Conservation (phyloP, 805 yeast species). For the Hagleromyces aurorensis region DNA sequence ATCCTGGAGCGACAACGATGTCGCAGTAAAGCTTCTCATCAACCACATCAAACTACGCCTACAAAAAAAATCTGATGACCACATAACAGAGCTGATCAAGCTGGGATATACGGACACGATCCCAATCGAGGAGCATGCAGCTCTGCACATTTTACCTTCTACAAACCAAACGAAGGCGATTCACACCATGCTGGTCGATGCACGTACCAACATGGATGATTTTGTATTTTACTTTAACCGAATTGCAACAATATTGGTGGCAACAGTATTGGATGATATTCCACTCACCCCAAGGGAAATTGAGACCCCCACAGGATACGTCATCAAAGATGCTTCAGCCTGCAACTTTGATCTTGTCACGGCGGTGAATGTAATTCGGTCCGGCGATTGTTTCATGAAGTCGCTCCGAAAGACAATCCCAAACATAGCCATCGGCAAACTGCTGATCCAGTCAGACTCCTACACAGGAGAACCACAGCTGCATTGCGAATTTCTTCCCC, state of each 20-base stretch:
- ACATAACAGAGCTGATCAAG: conserved; percentile 52
- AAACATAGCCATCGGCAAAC: conserved; percentile 70
- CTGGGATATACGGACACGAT: conserved; percentile 30
- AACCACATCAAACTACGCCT: conserved; percentile 72
- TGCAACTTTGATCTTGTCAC: conserved; percentile 41
- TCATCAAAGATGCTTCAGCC: conserved; percentile 21
- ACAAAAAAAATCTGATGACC: conserved; percentile 53
- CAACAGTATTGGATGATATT: conserved; percentile 53
- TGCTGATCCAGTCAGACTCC: conserved; percentile 81
- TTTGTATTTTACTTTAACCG: conserved; percentile 84
- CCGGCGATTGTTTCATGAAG: conserved; percentile 87
- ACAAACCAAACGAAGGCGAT: conserved; percentile 68
- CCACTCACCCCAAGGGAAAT: conserved; percentile 35
- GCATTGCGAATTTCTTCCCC: conserved; percentile 72
- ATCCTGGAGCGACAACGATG: conserved; percentile 71
- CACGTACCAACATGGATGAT: conserved; percentile 53
- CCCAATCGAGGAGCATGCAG: conserved; percentile 14
- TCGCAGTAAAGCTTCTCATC: conserved; percentile 74
- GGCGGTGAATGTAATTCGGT: conserved; percentile 75
- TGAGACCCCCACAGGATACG: conserved; percentile 36
- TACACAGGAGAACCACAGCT: conserved; percentile 90
- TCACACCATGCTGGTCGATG: conserved; percentile 58
- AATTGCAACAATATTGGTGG: conserved; percentile 62
- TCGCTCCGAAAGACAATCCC: conserved; percentile 73
- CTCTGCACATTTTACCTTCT: conserved; percentile 27